Conservation (phyloP, 352 stramenopile genomes). For the Phytophthora vignae region DNA sequence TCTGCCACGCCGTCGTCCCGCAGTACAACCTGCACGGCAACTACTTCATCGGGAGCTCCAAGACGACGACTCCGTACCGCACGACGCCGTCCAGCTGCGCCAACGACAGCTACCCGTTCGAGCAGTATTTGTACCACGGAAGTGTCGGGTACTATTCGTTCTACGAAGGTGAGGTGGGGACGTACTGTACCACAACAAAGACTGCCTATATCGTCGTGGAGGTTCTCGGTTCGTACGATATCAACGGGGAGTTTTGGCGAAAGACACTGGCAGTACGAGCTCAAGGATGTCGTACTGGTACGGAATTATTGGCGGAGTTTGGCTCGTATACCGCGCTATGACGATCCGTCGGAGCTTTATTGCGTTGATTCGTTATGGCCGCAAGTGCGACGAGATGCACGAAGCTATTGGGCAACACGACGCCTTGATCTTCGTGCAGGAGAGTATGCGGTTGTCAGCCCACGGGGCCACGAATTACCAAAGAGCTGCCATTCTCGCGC, state of each 20-base stretch:
- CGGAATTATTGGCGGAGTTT: neutral
- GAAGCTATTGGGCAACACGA: neutral
- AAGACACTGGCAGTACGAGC: constrained; percentile 1
- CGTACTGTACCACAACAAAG: constrained; percentile 2
- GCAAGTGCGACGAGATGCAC: neutral
- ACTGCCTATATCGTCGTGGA: constrained; percentile 10
- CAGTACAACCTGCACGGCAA: constrained; percentile 34
- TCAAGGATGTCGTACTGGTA: constrained; percentile 19
- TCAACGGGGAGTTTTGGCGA: constrained; percentile 9
- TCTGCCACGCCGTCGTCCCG: constrained; percentile 26
- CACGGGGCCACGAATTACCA: constrained; percentile 20
- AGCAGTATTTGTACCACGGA: constrained; percentile 17
- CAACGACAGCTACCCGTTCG: constrained; percentile 12
- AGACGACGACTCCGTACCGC: neutral
- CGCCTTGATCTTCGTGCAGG: constrained; percentile 11
- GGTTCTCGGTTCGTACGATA: constrained; percentile 15
- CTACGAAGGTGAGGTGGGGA: constrained; percentile 14
- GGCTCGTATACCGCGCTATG: constrained; percentile 7
- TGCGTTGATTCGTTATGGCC: neutral
- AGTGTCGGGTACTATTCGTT: constrained; percentile 17
- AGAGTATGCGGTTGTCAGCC: constrained; percentile 14
- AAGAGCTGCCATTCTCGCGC: constrained; percentile 7
- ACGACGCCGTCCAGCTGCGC: constrained; percentile 3
- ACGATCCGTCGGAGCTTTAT: constrained; percentile 7
- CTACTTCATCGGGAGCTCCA: constrained; percentile 17